Conservation (phyloP, 2,329 filamentous ascomycete genomes). For the Stagonosporopsis cucurbitacearum region DNA sequence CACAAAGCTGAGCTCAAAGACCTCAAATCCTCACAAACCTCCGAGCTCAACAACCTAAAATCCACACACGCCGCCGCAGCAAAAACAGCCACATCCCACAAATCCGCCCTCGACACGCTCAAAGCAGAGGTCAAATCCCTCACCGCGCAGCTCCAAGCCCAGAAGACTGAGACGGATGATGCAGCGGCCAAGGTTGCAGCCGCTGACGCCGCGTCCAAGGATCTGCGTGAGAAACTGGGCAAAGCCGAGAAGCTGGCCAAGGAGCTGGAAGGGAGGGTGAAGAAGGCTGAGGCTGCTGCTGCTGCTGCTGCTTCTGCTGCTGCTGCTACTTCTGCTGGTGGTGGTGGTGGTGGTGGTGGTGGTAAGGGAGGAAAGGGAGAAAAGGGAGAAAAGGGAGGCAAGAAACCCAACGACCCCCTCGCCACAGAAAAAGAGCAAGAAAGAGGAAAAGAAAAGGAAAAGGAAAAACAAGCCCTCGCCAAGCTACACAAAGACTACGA, state of each 20-base stretch:
- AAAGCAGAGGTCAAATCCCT: conserved; percentile 39
- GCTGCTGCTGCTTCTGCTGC: too few relatives aligned
- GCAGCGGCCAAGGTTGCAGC: conserved; percentile 27
- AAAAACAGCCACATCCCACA: conserved; percentile 4
- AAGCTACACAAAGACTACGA: too few relatives aligned
- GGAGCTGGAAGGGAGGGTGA: conserved; percentile 1
- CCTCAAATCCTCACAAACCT: too few relatives aligned
- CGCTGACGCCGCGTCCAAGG: conserved; percentile 25
- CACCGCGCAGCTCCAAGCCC: conserved; percentile 53
- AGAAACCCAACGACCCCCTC: neutral
- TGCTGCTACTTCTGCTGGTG: too few relatives aligned
- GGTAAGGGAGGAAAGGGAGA: too few relatives aligned
- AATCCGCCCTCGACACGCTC: conserved; percentile 21
- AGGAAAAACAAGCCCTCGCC: too few relatives aligned
- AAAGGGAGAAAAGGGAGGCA: conserved; percentile 19
- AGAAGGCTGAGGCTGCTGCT: neutral
- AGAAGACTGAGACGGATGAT: conserved; percentile 56
- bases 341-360: too few relatives aligned
- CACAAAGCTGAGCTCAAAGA: conserved; percentile 5
- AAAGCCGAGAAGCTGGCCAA: conserved; percentile 7
- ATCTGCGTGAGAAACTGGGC: conserved; percentile 52
- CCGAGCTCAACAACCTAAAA: neutral
- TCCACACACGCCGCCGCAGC: neutral
- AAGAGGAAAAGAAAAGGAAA: too few relatives aligned
- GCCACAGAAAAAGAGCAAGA: conserved; percentile 25